phyloP scores from a whole-genome alignment of 345 rosid genomes.

The Physaria fendleri region DNA sequence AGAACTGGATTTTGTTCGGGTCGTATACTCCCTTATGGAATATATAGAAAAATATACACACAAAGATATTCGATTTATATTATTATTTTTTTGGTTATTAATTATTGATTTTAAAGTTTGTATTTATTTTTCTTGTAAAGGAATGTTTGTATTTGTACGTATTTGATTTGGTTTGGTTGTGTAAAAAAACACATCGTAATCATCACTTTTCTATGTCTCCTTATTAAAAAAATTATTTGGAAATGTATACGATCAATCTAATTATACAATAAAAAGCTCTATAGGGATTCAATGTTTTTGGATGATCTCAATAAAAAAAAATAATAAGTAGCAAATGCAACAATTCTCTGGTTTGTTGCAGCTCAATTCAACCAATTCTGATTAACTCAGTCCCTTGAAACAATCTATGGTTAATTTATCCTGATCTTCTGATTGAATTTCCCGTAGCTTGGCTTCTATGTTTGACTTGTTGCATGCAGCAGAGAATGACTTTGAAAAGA shows the following conservation, averaged over 20 bases:
- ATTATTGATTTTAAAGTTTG: conserved; percentile 3
- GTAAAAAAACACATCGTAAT: conserved; percentile 15
- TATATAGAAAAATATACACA: not conserved
- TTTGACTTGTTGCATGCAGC: too few relatives aligned
- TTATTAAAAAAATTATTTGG: not conserved
- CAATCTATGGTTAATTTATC: too few relatives aligned
- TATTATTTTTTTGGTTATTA: not conserved
- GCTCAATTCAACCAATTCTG: too few relatives aligned
- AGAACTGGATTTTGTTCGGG: conserved; percentile 20
- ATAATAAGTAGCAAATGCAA: too few relatives aligned
- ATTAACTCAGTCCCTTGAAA: too few relatives aligned
- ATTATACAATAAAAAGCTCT: not conserved
- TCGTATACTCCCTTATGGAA: not conserved
- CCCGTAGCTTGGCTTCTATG: too few relatives aligned
- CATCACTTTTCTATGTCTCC: not conserved
- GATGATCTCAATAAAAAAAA: too few relatives aligned
- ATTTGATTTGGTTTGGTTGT: conserved; percentile 13
- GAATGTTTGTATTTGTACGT: conserved; percentile 5
- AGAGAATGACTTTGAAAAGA: too few relatives aligned
- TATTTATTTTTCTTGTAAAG: not conserved
- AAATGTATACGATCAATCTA: not conserved
- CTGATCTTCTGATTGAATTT: too few relatives aligned
- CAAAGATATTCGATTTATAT: not conserved
- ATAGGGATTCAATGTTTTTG: too few relatives aligned
- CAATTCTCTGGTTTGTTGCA: too few relatives aligned